Evolutionary conservation across 2,329 filamentous ascomycete species (phyloP), one percentile per base, ranked within the genome.

Genomic region (Arthrobotrys sinensis): DNA sequence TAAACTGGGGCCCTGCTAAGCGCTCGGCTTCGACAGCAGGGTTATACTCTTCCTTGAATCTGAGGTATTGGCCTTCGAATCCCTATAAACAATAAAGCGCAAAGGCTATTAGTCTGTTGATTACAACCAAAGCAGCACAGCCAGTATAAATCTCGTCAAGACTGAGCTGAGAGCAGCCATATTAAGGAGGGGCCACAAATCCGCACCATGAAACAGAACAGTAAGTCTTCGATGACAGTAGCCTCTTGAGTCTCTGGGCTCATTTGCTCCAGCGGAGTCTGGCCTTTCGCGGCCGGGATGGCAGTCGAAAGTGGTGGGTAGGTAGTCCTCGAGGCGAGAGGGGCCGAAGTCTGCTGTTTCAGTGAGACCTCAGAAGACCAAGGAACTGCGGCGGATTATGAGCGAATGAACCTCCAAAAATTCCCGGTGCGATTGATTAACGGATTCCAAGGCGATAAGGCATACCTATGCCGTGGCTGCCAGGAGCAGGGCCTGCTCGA

Each of bases 61-160:
- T 92, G 79, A 99, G 92, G 83, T 98, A 98, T 84, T 97, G 94
- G n/a, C 96, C 96, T 85, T 99, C 96, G 80, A 94, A 97, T 24
- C 96, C 96, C 81, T 82, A 16, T 7, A n/a, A 48, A 40, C 10
- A 24, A 7, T 11, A 16, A 43, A 32, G 11, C 32, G 10, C 11
- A 4, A 2, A 52, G 16, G 14, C 52, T 50, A 24, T 48, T 45
- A 36, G 53, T 50, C 43, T 5, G 19, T 16, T 11, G 7, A 14
- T 62, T 24, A n/a, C 16, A 60, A 38, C 11, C 12, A 7, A 28
- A 2, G 4, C 24, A 28, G 24, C 24, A 28, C 24, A 28, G 24
- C 24, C 24, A 28, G 4, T 28, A 28, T 28, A 4, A 28, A 28
- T 28, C 4, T 28, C 24, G 24, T 28, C 24, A 4, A 28, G 24